Percentiles rank a stretch among this genome's conserved stretches.
These are phyloP conservation scores for Didymella glomerata DNA, from an alignment of 2,329 filamentous ascomycete species.

Conservation along the genomic window DNA sequence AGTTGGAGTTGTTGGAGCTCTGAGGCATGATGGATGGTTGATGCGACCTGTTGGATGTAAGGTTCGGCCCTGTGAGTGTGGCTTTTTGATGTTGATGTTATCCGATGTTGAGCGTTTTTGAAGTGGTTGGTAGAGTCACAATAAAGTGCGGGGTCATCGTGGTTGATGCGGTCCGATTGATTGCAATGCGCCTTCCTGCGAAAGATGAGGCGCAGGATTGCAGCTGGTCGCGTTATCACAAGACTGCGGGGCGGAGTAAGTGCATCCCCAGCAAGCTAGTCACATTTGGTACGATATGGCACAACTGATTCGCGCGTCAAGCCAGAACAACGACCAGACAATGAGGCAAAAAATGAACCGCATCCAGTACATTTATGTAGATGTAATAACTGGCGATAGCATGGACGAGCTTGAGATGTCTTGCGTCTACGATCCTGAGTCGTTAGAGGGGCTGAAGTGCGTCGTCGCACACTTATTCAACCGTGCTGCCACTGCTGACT, in stretches of 20 bases:
- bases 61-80: not conserved
- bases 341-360: not conserved
- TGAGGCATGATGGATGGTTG: not conserved
- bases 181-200: not conserved
- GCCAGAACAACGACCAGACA: not conserved
- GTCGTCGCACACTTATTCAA: not conserved
- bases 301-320: not conserved
- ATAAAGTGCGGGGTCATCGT: not conserved
- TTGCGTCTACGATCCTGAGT: not conserved
- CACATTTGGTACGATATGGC: not conserved
- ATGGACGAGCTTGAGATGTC: not conserved
- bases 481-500: not conserved
- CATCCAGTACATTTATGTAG: not conserved
- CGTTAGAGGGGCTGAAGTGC: not conserved
- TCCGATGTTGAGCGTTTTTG: not conserved
- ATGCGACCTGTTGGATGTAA: not conserved
- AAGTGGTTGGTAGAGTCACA: not conserved
- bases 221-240: not conserved
- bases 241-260: not conserved
- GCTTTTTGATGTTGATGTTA: not conserved
- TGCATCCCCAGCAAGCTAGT: not conserved
- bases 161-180: not conserved
- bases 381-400: not conserved
- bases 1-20: not conserved
- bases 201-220: not conserved